A percentile compares a stretch with the other conserved stretches of the same genome.
These are phyloP conservation scores for Hyphopichia burtonii DNA, from an alignment of 1,139 yeast species.

Conservation along the genomic window DNA sequence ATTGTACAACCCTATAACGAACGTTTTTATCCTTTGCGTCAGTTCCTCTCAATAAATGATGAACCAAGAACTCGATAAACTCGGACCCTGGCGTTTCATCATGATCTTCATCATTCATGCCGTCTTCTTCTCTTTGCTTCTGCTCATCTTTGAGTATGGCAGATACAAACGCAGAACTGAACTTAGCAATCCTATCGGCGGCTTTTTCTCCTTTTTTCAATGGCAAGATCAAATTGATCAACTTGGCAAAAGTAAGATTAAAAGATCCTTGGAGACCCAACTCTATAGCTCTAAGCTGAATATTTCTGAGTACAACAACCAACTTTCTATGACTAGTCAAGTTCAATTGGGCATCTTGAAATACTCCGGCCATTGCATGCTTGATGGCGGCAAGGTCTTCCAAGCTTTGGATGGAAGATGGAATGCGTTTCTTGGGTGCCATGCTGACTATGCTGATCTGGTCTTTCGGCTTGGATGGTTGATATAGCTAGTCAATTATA, in stretches of 20 bases:
- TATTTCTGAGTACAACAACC: constrained; percentile 57
- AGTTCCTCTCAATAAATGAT: constrained; percentile 70
- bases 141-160: constrained; percentile 40
- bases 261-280: constrained; percentile 58
- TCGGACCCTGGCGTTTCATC: constrained; percentile 44
- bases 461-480: too few relatives aligned
- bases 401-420: constrained; percentile 20
- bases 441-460: too few relatives aligned
- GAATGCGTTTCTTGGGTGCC: constrained; percentile 1
- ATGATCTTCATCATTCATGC: constrained; percentile 19
- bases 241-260: constrained; percentile 54
- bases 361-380: constrained; percentile 60
- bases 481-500: too few relatives aligned
- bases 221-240: constrained; percentile 64
- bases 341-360: constrained; percentile 77
- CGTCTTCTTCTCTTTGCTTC: constrained; percentile 12
- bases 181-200: constrained; percentile 77
- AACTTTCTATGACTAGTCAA: constrained; percentile 78
- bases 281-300: constrained; percentile 56
- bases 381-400: constrained; percentile 26
- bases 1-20: constrained; percentile 76
- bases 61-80: constrained; percentile 62
- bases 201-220: constrained; percentile 67
- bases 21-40: constrained; percentile 77
- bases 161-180: constrained; percentile 65